Evolutionary conservation across 1,139 yeast species (phyloP), one percentile per base, ranked within the genome.

Genomic region (Taphrina wiesneri): DNA sequence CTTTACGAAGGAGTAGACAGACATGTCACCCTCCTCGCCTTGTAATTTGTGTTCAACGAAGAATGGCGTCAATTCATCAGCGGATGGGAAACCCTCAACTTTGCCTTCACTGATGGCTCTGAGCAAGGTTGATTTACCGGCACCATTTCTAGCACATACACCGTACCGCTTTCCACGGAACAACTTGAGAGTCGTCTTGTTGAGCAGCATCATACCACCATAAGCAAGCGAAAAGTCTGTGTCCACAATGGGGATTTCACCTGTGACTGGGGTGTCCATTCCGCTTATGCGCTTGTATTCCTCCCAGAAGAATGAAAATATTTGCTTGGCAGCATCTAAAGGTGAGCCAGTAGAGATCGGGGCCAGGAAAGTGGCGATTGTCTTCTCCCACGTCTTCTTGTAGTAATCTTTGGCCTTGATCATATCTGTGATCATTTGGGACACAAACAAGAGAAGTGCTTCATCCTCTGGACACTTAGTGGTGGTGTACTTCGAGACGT

Each of bases 101-200:
- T 93, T 97, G 68, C 98, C 99, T 75, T 90, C 90, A 67, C 97
- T 90, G 74, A 93, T 93, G 45, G 99, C 89, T 78, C 99, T 85
- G 98, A 93, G 92, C 74, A 93, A 82, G 21, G 99, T 93, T 19
- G 97, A 90, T 78, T 93, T 93, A 81, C 99, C 99, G 68, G 97
- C 97, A 83, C 99, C 99, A 77, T 93, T 93, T 79, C 98, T 85
- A 74, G 99, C 99, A 82, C 97, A 91, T 70, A 93, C 84, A 80
- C 99, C 99, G 80, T 93, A 93, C 85, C 99, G 90, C 85, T 97
- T 92, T 84, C 90, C 95, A 85, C 98, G 90, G 95, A 92, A 93
- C 81, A 93, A 89, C 84, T 98, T 90, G 81, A 93, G 87, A 85
- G 93, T 97, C 75, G 99, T 93, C 84, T 95, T 91, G 92, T 93